Evolutionary conservation across 2,329 filamentous ascomycete species (phyloP).

Genomic region (Neopestalotiopsis rosae): DNA sequence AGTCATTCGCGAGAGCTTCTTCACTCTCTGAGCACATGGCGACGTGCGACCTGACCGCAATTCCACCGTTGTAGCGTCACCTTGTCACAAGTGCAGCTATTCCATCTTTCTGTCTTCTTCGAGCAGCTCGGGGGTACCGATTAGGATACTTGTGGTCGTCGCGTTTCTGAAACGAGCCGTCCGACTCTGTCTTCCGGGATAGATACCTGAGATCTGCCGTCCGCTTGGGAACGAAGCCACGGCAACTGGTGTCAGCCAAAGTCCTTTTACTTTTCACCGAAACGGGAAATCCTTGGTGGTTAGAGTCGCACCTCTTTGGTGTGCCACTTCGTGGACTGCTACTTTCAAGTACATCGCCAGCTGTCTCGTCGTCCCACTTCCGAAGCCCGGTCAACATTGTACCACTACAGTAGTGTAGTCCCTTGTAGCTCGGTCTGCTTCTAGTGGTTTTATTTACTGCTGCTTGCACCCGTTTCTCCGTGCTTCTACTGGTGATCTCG

Average conservation of each 20-base stretch:
- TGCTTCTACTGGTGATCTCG: neutral
- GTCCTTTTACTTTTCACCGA: neutral
- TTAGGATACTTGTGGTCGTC: neutral
- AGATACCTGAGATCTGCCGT: neutral
- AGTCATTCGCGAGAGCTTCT: neutral
- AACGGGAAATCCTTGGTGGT: neutral
- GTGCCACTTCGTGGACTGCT: neutral
- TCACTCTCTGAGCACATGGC: neutral
- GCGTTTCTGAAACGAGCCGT: neutral
- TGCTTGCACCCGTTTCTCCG: neutral
- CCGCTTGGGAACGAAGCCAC: neutral
- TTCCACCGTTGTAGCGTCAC: neutral
- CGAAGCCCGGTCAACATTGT: neutral
- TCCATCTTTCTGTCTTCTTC: neutral
- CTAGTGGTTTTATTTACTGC: neutral
- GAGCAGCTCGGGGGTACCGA: neutral
- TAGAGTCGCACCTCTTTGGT: neutral
- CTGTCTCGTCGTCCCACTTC: neutral
- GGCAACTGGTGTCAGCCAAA: neutral
- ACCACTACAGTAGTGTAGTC: neutral
- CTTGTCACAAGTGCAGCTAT: neutral
- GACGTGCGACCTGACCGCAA: neutral
- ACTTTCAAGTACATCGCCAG: constrained; percentile 2
- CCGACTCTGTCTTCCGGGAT: neutral
- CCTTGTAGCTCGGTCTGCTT: neutral